Base-by-base conservation (phyloP, 108 stramenopile genomes). In the Pseudonitzschia multistriata region DNA sequence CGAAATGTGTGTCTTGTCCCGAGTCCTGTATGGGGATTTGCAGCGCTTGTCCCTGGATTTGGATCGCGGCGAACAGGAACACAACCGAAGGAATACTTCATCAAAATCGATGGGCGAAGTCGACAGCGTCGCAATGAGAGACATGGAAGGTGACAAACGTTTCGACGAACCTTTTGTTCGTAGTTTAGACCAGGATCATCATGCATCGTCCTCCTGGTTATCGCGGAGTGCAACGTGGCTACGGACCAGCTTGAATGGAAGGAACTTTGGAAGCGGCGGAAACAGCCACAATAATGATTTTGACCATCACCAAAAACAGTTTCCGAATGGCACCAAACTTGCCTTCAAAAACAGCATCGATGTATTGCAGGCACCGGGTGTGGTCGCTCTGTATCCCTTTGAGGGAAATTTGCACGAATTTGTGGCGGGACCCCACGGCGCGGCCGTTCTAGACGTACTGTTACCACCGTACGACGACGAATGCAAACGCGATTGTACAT, bases 341-440 rank as follows among this genome's bases (percentile, higher is more conserved):
- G 83, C 83, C n/a, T 77, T 36, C 42, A 68, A 74, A 59, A 82
- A 81, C 49, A 68, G 56, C 14, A 64, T 83, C 3, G 81, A 89
- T 30, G 24, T 70, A 25, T 74, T 94, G 61, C 66, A 81, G 24
- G 90, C 93, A 22, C 93, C 93, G 3, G 74, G 77, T 68, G 83
- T 85, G 13, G 87, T 91, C n/a, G 73, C 78, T 14, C 74, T 94
- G 8, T 90, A 74, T 71, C 93, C 95, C 5, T 79, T 66, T 47
- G 83, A 87, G 78, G 94, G 93, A 37, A 98, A 98, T 75, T 70
- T 95, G 45, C 97, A 98, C 83, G 83, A 97, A 66, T 94, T 98
- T 72, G 72, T 77, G 7, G 96, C 97, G 0, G 97, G 96, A 19
- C 80, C 85, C 10, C 57, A 85, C 17, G 97, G 96, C 10, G 93